Evolutionary conservation across 2,329 filamentous ascomycete species (phyloP).

Genomic region (Aureobasidium sp.): DNA sequence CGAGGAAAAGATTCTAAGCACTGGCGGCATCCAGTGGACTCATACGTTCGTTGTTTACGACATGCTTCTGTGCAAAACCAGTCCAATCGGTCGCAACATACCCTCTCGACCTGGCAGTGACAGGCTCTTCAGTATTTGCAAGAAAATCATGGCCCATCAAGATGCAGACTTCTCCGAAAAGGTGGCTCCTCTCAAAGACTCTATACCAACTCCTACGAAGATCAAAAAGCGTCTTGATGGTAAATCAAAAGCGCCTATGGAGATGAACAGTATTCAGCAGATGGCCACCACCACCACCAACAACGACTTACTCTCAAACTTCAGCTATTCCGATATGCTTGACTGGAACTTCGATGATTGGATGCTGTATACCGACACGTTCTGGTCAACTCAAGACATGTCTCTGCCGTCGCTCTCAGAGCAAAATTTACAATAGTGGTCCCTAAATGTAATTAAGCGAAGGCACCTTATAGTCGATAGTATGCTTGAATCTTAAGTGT

Average conservation of each 20-base stretch:
- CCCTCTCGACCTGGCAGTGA: neutral
- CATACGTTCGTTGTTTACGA: constrained; percentile 3
- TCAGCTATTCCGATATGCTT: neutral
- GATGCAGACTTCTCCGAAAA: constrained; percentile 1
- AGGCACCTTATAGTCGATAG: neutral
- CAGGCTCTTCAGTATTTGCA: constrained; percentile 4
- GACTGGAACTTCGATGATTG: constrained; percentile 11
- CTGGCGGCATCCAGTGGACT: constrained; percentile 4
- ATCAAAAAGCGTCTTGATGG: neutral
- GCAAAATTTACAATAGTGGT: neutral
- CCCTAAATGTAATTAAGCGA: neutral
- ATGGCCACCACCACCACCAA: neutral
- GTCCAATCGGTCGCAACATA: neutral
- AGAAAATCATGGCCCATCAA: constrained; percentile 5
- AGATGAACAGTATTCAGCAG: neutral
- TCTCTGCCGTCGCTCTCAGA: neutral
- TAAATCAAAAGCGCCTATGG: neutral
- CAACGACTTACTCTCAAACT: neutral
- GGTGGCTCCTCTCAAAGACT: neutral
- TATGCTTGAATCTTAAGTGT: neutral
- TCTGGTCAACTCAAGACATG: neutral
- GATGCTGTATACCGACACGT: constrained; percentile 3
- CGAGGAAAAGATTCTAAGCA: neutral
- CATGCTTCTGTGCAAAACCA: neutral
- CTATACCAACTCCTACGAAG: neutral